Conservation (phyloP, 345 rosid species). For the Carallia brachiata region DNA sequence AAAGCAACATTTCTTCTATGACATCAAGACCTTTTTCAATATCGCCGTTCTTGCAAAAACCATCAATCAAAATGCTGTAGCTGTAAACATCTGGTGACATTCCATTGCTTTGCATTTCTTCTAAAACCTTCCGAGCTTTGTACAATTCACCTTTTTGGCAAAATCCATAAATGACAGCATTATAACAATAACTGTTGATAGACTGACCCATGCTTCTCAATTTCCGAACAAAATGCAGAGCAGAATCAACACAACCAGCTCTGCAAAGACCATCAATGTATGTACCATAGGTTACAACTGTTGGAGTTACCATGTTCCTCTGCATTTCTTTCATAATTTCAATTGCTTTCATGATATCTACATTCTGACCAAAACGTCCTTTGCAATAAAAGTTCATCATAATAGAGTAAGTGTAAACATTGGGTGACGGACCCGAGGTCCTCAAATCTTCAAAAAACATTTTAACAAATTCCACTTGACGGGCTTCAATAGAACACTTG, state of each 20-base stretch:
- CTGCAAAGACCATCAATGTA: slow-evolving; percentile 48
- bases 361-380: slow-evolving; percentile 21
- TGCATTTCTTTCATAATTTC: slow-evolving; percentile 43
- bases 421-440: slow-evolving; percentile 45
- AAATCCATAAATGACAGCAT: slow-evolving; percentile 51
- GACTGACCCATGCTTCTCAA: slow-evolving; percentile 23
- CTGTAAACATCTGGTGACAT: slow-evolving; percentile 42
- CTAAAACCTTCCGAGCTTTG: slow-evolving; percentile 37
- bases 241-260: slow-evolving; percentile 34
- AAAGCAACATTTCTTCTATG: slow-evolving; percentile 40
- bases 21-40: slow-evolving; percentile 33
- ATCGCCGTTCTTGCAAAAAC: slow-evolving; percentile 45
- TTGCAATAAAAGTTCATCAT: slow-evolving; percentile 46
- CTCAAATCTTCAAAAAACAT: slow-evolving; percentile 40
- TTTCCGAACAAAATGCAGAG: slow-evolving; percentile 28
- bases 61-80: slow-evolving; percentile 52
- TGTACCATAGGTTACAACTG: slow-evolving; percentile 40
- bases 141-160: slow-evolving; percentile 41
- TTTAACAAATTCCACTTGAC: slow-evolving; percentile 21
- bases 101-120: slow-evolving; percentile 45
- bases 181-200: slow-evolving; percentile 46
- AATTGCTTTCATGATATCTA: slow-evolving; percentile 25
- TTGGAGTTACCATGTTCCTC: slow-evolving; percentile 33
- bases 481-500: slow-evolving; percentile 45
- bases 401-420: slow-evolving; percentile 49